These are phyloP conservation scores for Clonostachys solani DNA, from an alignment of 2,329 filamentous ascomycete genomes.

Conservation along the genomic window DNA sequence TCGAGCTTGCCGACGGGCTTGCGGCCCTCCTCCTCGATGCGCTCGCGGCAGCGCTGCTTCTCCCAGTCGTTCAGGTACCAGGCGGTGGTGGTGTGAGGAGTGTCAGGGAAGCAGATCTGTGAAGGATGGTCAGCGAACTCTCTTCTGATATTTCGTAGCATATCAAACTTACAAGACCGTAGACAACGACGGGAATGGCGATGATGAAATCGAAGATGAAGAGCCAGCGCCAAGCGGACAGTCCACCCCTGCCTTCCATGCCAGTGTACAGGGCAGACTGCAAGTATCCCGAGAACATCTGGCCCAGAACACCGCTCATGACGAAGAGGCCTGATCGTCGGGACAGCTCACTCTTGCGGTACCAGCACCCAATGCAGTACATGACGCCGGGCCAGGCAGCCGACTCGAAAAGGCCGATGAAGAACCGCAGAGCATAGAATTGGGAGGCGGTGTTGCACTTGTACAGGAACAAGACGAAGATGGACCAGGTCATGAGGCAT, in stretches of 20 bases:
- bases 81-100: slow-evolving; percentile 32
- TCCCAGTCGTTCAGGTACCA: slow-evolving; percentile 48
- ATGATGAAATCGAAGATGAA: slow-evolving; percentile 32
- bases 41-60: slow-evolving; percentile 57
- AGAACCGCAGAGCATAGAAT: slow-evolving; percentile 44
- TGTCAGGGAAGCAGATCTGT: slow-evolving; percentile 32
- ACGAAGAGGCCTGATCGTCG: slow-evolving; percentile 54
- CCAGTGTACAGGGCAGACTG: slow-evolving; percentile 23
- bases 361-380: slow-evolving; percentile 53
- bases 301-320: slow-evolving; percentile 47
- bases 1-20: slow-evolving; percentile 28
- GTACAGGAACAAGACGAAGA: slow-evolving; percentile 32
- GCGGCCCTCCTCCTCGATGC: slow-evolving; percentile 57
- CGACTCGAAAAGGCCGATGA: slow-evolving; percentile 50
- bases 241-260: slow-evolving; percentile 24
- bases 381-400: slow-evolving; percentile 52
- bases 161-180: neutral
- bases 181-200: slow-evolving; percentile 25
- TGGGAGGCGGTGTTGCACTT: slow-evolving; percentile 26
- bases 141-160: neutral
- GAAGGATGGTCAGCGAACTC: neutral
- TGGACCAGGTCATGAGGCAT: slow-evolving; percentile 28
- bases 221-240: slow-evolving; percentile 28
- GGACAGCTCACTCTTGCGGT: slow-evolving; percentile 51
- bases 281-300: slow-evolving; percentile 28